Percentiles rank a stretch among this genome's conserved stretches.
phyloP scores from a whole-genome alignment of 208 protist genomes.

The Leptomonas pyrrhocoris region DNA sequence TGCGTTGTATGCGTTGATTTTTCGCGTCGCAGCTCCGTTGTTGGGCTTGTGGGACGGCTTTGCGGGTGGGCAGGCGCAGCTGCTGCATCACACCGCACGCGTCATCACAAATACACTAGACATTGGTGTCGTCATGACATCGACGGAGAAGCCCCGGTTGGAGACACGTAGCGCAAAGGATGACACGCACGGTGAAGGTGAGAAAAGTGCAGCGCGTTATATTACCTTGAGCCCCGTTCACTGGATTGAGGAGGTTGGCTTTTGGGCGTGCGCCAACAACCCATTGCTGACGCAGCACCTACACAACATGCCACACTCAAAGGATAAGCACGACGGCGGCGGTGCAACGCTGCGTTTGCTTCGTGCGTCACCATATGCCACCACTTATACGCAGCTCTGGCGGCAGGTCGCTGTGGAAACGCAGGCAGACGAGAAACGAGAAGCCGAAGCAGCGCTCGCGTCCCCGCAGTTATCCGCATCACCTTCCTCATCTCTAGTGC shows the following conservation, averaged over 20 bases:
- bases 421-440: neutral
- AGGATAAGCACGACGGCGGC: neutral
- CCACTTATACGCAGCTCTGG: slow-evolving; percentile 31
- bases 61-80: slow-evolving; percentile 18
- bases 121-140: slow-evolving; percentile 49
- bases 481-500: neutral
- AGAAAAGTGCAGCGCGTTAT: neutral
- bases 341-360: neutral
- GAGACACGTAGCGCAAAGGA: neutral
- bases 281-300: slow-evolving; percentile 40
- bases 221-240: slow-evolving; percentile 62
- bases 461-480: neutral
- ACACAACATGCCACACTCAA: no score
- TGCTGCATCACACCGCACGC: slow-evolving; percentile 41
- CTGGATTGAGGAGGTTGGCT: slow-evolving; percentile 84
- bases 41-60: slow-evolving; percentile 18
- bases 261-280: slow-evolving; percentile 78
- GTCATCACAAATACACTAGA: slow-evolving; percentile 44
- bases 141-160: neutral
- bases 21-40: slow-evolving; percentile 35
- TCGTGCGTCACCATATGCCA: neutral
- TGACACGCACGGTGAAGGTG: neutral
- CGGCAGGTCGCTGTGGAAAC: neutral
- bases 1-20: slow-evolving; percentile 52
- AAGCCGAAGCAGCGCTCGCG: neutral